A percentile compares a stretch with the other conserved stretches of the same genome.
Conservation (phyloP, 495 filamentous ascomycete genomes). For the Polyplosphaeria fusca region DNA sequence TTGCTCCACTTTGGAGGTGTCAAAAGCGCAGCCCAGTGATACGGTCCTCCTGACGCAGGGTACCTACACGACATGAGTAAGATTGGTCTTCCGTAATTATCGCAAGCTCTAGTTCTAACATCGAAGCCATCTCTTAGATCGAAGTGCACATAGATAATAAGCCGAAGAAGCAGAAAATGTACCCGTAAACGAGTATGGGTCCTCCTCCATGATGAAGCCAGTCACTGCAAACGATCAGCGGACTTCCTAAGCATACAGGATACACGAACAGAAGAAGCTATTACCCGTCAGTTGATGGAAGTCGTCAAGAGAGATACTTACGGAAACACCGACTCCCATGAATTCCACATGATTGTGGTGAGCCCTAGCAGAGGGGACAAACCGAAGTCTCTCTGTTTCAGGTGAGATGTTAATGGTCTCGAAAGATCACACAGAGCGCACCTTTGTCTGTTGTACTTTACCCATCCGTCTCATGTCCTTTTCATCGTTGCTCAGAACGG, state of each 20-base stretch:
- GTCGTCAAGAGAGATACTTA: background rate
- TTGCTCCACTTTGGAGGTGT: conserved; percentile 9
- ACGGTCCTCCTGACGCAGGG: conserved; percentile 38
- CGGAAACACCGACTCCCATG: conserved; percentile 15
- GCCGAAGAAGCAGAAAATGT: conserved; percentile 16
- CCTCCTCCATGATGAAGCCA: conserved; percentile 10
- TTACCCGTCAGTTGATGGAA: no score
- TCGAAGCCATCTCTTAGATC: conserved; percentile 16
- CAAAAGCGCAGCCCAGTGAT: conserved; percentile 34
- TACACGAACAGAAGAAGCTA: background rate
- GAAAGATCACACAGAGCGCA: background rate
- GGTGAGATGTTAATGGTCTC: background rate
- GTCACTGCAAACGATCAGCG: background rate
- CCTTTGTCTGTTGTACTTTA: conserved; percentile 13
- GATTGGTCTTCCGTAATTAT: background rate
- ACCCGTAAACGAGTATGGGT: conserved; percentile 7
- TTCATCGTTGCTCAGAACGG: background rate
- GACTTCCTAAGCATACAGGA: background rate
- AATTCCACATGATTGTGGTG: conserved; percentile 13
- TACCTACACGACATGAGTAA: conserved; percentile 2
- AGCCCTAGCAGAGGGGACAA: conserved; percentile 2
- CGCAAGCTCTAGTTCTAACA: background rate
- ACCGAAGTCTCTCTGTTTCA: conserved; percentile 13
- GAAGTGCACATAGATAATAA: conserved; percentile 9
- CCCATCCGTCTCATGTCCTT: conserved; percentile 14